Base-by-base conservation (phyloP, 1,284 basidiomycete genomes). In the Mycosarcoma mackinlayi region DNA sequence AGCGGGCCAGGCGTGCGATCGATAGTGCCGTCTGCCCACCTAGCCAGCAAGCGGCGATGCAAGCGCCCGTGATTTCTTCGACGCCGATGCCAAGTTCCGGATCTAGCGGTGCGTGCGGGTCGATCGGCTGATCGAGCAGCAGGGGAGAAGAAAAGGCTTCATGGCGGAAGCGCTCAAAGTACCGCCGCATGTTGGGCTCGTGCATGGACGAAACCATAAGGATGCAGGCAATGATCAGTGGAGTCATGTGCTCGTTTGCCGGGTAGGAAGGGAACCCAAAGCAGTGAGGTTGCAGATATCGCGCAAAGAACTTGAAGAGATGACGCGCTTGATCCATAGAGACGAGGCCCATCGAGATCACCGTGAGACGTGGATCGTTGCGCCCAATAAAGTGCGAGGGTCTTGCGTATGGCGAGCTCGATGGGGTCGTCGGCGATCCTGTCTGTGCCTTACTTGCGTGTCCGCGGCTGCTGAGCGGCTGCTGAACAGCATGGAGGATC, bases 41-140 rank as follows among this genome's bases (percentile, higher is more conserved):
- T 1, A 78, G 60, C 75, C 75, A 79, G 30, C 59, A 69, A 8
- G 68, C 66, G 7, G 74, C 76, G 10, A 77, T 72, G 49, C 75
- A 78, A 4, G 73, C 76, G 8, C 76, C 76, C 3, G 72, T 78
- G 50, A 79, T 79, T 56, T 79, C 77, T 49, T 79, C 77, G 11
- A 79, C 76, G 11, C 77, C 77, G 33, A 79, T 75, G 31, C 77
- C 77, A 6, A 78, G 61, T 50, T 79, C 77, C 6, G 76, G 77
- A 40, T 79, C 73, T 21, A 79, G 71, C 7, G 63, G 48, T 13
- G 57, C 64, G 24, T 54, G 30, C 4, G 48, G 60, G 30, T 70
- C 48, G 48, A 76, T 65, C 13, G 55, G 56, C 44, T 73, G 66
- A 19, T 73, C 66, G n/a, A 73, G 53, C 7, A 64, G 33, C 18